Base-by-base conservation (phyloP, 768 basidiomycete genomes). In the Lactarius quietus region DNA sequence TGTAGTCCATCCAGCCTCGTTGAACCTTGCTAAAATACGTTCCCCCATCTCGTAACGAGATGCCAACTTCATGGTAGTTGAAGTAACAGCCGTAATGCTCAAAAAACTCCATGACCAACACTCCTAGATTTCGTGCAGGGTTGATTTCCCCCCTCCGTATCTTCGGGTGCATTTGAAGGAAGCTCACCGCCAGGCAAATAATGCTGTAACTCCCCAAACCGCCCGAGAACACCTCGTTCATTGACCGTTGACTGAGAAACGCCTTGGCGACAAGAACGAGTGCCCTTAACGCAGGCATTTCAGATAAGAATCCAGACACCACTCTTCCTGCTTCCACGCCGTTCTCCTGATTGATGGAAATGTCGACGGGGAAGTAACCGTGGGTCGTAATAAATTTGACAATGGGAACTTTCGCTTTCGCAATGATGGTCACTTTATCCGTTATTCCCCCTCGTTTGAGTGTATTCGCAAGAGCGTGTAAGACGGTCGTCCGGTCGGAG, bases 201-300 rank as follows among this genome's bases (percentile, higher is more conserved):
- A 97, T 93, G 70, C 90, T 88, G 74, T 98, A 98, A 72, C 92
- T 93, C 26, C 96, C 95, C 39, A 99, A 76, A 2, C 97, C 97
- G 9, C 97, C 96, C 0, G 89, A 91, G 74, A 89, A 98, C n/a
- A 98, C 96, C 75, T 98, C 97, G 74, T 99, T 98, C 93, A 98
- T 92, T 33, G 85, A 85, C 45, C 95, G 81, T 73, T 97, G 93
- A 69, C 82, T 84, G 61, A 98, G 81, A 76, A 97, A 98, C 3
- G 90, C 84, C 77, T 98, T 99, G 68, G 91, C 88, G 66, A 96
- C 86, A 73, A 98, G 77, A 41, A 98, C 87, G 43, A 99, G 85
- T 62, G 84, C 85, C 38, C 89, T 85, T n/a, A 95, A 78, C 0
- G 92, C 93, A 26, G 90, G 84, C 57, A 94, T 81, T 62, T 90